These are phyloP conservation scores for Ogataea trehalophila DNA, from an alignment of 805 yeast species.

Conservation along the genomic window DNA sequence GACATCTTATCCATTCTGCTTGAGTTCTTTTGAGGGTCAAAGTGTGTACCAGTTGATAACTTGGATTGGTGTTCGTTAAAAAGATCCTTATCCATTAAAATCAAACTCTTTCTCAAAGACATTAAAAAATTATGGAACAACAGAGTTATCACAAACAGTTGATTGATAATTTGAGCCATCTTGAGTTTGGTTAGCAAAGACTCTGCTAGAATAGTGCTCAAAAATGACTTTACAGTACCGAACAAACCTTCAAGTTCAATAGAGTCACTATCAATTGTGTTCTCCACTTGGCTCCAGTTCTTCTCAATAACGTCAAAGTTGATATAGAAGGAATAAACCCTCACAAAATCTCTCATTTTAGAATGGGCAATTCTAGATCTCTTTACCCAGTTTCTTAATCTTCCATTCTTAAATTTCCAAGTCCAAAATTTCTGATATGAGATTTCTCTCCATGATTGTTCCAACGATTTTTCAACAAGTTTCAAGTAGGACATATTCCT, in stretches of 20 bases:
- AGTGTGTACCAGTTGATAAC: constrained; percentile 31
- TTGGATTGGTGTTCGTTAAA: constrained; percentile 35
- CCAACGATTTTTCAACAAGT: constrained; percentile 54
- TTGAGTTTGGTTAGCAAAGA: constrained; percentile 60
- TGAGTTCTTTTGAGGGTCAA: constrained; percentile 35
- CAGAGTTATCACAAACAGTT: constrained; percentile 42
- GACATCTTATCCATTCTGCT: constrained; percentile 38
- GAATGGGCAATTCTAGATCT: constrained; percentile 51
- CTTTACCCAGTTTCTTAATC: constrained; percentile 48
- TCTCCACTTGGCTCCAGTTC: constrained; percentile 42
- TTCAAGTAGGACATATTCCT: constrained; percentile 65
- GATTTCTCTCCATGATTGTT: constrained; percentile 68
- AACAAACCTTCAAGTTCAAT: constrained; percentile 38
- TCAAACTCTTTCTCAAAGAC: constrained; percentile 51
- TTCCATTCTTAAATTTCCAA: constrained; percentile 37
- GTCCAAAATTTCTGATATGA: constrained; percentile 65
- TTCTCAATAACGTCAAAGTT: constrained; percentile 55
- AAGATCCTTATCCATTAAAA: constrained; percentile 44
- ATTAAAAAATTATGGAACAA: constrained; percentile 44
- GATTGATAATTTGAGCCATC: constrained; percentile 42
- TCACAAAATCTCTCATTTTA: constrained; percentile 52
- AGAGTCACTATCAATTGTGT: constrained; percentile 16
- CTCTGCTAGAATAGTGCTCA: constrained; percentile 61
- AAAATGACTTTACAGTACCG: constrained; percentile 45
- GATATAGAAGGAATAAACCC: constrained; percentile 50